Conservation (phyloP, 306 rosid species). For the Medicago ruthenica region DNA sequence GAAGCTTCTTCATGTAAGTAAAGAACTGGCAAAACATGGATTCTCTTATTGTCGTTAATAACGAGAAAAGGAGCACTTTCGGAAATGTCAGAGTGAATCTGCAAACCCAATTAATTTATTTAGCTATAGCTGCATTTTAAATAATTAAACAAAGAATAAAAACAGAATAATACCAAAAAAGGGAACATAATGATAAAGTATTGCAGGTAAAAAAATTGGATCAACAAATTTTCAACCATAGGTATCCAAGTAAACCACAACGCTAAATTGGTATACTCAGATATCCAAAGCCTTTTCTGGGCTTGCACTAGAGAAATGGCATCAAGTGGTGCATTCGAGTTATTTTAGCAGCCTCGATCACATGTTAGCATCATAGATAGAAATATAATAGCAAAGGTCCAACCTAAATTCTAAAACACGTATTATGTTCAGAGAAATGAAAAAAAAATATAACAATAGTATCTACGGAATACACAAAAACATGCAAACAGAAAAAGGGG, state of each 20-base stretch:
- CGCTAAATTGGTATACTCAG: conserved; percentile 4
- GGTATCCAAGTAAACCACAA: neutral
- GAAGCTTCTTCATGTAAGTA: conserved; percentile 59
- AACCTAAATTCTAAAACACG: no score
- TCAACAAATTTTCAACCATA: conserved; percentile 9
- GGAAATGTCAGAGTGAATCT: conserved; percentile 56
- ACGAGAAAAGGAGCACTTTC: conserved; percentile 70
- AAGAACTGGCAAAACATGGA: conserved; percentile 61
- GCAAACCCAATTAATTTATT: conserved; percentile 44
- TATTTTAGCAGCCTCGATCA: no score
- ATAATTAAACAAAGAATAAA: conserved; percentile 32
- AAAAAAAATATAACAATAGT: no score
- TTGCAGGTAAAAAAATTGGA: neutral
- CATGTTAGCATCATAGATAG: no score
- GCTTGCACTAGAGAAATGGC: conserved; percentile 21
- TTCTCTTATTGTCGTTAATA: conserved; percentile 56
- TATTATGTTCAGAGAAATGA: no score
- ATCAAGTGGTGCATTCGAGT: neutral
- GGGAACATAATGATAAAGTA: neutral
- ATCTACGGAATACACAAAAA: no score
- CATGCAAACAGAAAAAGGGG: no score
- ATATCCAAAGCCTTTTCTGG: conserved; percentile 8
- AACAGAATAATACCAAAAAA: neutral
- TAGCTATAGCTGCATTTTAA: conserved; percentile 15
- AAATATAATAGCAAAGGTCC: neutral